Base-by-base conservation (phyloP, 2,329 filamentous ascomycete species). In the Hypoxylon sp. region DNA sequence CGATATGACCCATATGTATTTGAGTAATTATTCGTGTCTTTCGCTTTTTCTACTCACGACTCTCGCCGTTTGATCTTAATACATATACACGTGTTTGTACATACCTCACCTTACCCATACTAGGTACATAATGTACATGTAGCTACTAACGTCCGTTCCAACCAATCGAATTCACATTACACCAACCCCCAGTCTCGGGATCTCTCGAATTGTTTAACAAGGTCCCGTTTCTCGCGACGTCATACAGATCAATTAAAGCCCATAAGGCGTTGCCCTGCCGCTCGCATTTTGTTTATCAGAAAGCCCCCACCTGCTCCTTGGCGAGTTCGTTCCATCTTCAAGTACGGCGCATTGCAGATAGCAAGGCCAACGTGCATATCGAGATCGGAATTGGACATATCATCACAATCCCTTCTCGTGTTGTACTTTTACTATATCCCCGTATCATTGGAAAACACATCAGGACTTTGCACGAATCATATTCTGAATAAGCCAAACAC, bases 241-340 rank as follows among this genome's bases (percentile, higher is more conserved):
- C 62, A 59, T 65, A 62, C 35, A 31, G 8, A 26, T 59, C 48
- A 24, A 33, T 47, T 39, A 57, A 51, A 61, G 26, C 14, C 22
- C 22, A 31, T 58, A 66, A 62, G 63, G 63, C 59, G 63, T 66
- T 66, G 63, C 63, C 63, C 63, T 66, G 63, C 59, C 63, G 52
- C 53, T 52, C 31, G 52, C 31, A 47, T 47, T 42, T 66, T 66
- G 63, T 66, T 66, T 62, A 66, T 59, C 52, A 29, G 39, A 55
- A 57, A 55, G 10, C 63, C 63, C 33, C 58, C 26, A 52, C 14
- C 42, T 44, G n/a, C 19, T 14, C 46, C 11, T 35, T 33, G 8
- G 19, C 26, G 47, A 46, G 24, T 17, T 44, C 29, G 33, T 55
- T 31, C 19, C 19, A 39, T 54, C 26, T 22, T 37, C 50, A 17